Conservation (phyloP, 1,139 yeast genomes). For the Pneumocystis carinii region DNA sequence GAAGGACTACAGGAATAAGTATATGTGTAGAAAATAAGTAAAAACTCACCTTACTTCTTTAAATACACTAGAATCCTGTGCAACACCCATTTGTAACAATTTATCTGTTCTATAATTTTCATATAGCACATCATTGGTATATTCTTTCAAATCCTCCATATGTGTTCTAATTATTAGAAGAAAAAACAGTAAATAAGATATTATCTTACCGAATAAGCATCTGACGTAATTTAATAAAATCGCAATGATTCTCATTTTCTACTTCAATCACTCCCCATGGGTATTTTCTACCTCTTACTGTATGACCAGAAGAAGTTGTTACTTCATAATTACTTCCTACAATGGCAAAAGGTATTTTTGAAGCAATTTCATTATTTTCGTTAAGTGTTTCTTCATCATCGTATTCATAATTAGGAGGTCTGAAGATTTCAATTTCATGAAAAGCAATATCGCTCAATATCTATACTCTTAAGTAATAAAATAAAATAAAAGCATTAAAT, state of each 20-base stretch:
- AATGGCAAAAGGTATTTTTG: slow-evolving; percentile 79
- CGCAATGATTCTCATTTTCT: slow-evolving; percentile 88
- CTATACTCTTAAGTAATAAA: slow-evolving; percentile 21
- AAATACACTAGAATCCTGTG: slow-evolving; percentile 84
- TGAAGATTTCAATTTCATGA: slow-evolving; percentile 65
- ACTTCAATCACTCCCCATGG: slow-evolving; percentile 98
- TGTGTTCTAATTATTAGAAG: slow-evolving; percentile 24
- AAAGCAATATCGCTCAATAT: slow-evolving; percentile 60
- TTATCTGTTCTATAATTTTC: slow-evolving; percentile 84
- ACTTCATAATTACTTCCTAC: slow-evolving; percentile 79
- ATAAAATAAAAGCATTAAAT: neutral
- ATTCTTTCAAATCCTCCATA: slow-evolving; percentile 86
- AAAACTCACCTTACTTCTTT: slow-evolving; percentile 53
- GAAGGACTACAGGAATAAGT: slow-evolving; percentile 36
- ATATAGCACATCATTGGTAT: slow-evolving; percentile 60
- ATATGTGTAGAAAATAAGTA: neutral
- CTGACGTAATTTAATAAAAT: slow-evolving; percentile 80
- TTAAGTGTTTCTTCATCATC: slow-evolving; percentile 75
- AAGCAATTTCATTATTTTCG: slow-evolving; percentile 52
- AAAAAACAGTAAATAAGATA: slow-evolving; percentile 18
- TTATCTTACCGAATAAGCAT: slow-evolving; percentile 50
- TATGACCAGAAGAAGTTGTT: slow-evolving; percentile 56
- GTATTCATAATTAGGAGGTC: slow-evolving; percentile 62
- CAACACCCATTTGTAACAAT: slow-evolving; percentile 67
- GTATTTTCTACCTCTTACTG: slow-evolving; percentile 81